A percentile compares a stretch with the other conserved stretches of the same genome.
Conservation (phyloP, 768 basidiomycete species). For the Pleurotus ostreatus region DNA sequence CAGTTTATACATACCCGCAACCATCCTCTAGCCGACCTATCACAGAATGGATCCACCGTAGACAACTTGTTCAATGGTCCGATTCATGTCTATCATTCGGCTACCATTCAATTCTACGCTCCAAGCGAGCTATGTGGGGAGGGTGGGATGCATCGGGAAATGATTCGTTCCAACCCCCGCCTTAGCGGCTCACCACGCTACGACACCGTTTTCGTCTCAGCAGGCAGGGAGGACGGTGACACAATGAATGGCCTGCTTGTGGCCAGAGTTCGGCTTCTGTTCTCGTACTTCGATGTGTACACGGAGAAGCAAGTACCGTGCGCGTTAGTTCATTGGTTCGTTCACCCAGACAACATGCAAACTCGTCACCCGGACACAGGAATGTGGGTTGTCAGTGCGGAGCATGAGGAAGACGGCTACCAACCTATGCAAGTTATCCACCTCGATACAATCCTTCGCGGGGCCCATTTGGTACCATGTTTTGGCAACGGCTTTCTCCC, state of each 20-base stretch:
- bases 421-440: conserved; percentile 4
- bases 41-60: not conserved
- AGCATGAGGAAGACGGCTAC: conserved; percentile 3
- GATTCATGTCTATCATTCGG: conserved; percentile 2
- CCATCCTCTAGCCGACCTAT: not conserved
- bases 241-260: conserved; percentile 23
- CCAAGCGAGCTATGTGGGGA: conserved; percentile 19
- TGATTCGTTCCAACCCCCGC: conserved; percentile 24
- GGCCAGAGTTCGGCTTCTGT: conserved; percentile 23
- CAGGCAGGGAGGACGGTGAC: conserved; percentile 4
- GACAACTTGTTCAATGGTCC: not conserved
- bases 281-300: conserved; percentile 17
- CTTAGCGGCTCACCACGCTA: conserved; percentile 15
- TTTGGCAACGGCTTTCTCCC: conserved; percentile 9
- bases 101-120: conserved; percentile 14
- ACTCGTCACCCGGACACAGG: conserved; percentile 11
- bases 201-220: conserved; percentile 23
- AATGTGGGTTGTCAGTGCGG: conserved; percentile 16
- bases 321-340: conserved; percentile 29
- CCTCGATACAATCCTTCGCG: conserved; percentile 24
- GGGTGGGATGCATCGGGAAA: conserved; percentile 18
- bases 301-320: conserved; percentile 16
- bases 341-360: conserved; percentile 2
- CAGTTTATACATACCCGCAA: not conserved
- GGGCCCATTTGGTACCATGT: conserved; percentile 3